These are phyloP conservation scores for Puccinia sorghi DNA, from an alignment of 1,284 basidiomycete species.

Conservation along the genomic window DNA sequence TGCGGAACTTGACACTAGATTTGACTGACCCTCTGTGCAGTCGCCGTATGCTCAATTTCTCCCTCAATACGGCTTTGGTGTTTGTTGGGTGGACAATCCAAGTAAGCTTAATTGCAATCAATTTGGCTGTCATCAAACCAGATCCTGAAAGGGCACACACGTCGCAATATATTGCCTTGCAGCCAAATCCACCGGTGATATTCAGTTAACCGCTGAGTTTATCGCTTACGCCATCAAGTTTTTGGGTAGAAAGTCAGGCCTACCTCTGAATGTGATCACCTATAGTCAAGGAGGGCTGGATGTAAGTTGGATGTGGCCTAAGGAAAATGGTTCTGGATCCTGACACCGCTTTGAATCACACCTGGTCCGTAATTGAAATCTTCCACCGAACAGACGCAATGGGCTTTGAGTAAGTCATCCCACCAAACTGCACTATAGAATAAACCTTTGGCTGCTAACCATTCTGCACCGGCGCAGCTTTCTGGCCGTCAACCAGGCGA, in stretches of 20 bases:
- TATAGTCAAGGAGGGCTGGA: conserved; percentile 52
- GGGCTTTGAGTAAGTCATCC: conserved; percentile 27
- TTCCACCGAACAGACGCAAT: conserved; percentile 7
- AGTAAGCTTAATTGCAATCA: conserved; percentile 12
- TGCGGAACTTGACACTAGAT: neutral
- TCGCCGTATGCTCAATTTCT: conserved; percentile 54
- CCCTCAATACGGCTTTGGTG: conserved; percentile 55
- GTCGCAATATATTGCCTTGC: no score
- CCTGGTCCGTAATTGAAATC: neutral
- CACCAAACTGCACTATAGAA: neutral
- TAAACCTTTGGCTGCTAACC: neutral
- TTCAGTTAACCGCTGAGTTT: conserved; percentile 51
- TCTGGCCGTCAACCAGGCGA: conserved; percentile 20
- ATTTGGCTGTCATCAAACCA: no score
- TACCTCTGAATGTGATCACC: conserved; percentile 51
- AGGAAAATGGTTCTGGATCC: neutral
- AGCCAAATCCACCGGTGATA: conserved; percentile 38
- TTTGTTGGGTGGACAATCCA: conserved; percentile 58
- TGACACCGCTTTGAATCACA: neutral
- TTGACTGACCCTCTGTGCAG: conserved; percentile 12
- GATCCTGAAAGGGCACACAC: no score
- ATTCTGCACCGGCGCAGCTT: conserved; percentile 42
- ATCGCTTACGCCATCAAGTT: conserved; percentile 50
- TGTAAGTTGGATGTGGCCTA: neutral
- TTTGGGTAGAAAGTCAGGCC: conserved; percentile 36